Conservation (phyloP, 768 basidiomycete species). For the Daedaleopsis nitida region DNA sequence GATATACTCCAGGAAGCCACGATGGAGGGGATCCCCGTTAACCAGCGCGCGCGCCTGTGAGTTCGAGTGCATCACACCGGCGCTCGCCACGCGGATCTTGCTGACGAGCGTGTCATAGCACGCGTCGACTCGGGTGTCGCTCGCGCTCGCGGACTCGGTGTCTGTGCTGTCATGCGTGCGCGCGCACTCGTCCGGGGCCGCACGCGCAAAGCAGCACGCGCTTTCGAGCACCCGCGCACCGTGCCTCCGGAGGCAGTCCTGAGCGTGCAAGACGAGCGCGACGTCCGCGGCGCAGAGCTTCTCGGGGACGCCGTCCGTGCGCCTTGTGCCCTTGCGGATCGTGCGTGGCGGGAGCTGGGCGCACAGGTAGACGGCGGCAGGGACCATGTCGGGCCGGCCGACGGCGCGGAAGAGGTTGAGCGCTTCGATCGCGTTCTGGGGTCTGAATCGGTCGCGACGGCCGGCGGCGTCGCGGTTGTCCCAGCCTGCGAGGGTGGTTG, state of each 20-base stretch:
- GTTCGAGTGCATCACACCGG: no score
- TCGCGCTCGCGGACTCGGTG: no score
- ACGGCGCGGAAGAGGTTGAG: conserved; percentile 4
- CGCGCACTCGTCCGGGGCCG: no score
- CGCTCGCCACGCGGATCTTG: no score
- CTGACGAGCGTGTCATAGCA: no score
- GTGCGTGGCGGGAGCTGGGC: neutral
- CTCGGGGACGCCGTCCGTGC: neutral
- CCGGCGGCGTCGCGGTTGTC: neutral
- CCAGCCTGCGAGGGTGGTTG: neutral
- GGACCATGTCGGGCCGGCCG: neutral
- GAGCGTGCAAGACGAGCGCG: neutral
- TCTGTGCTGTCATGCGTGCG: no score
- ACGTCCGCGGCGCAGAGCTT: neutral
- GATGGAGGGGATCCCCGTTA: no score
- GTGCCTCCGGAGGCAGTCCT: neutral
- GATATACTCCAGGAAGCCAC: no score
- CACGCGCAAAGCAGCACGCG: no score
- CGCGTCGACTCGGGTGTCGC: no score
- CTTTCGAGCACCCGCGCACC: neutral
- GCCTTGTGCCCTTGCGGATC: neutral
- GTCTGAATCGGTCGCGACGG: neutral
- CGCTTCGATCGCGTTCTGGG: conserved; percentile 1
- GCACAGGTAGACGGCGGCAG: conserved; percentile 6
- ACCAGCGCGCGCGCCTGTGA: no score